phyloP scores from a whole-genome alignment of 257 asterid species.

The Nyctanthes arbortristis region DNA sequence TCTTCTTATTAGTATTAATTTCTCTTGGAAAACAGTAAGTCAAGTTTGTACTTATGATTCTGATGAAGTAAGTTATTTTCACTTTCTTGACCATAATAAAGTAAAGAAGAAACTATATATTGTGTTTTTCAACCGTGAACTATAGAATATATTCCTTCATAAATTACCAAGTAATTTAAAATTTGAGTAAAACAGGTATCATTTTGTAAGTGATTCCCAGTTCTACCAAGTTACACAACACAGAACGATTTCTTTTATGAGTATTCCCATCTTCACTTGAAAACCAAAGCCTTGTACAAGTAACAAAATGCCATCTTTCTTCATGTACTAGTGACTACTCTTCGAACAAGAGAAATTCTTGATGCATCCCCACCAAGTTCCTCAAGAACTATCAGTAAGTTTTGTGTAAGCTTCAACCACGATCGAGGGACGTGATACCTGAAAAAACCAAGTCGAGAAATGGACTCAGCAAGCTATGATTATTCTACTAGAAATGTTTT shows the following conservation, averaged over 20 bases:
- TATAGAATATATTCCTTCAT: neutral
- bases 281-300: neutral
- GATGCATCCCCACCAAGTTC: conserved; percentile 95
- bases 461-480: neutral
- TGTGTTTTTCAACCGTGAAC: neutral
- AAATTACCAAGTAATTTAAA: neutral
- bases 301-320: neutral
- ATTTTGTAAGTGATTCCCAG: neutral
- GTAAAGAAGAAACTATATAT: too few species aligned
- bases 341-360: conserved; percentile 64
- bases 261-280: neutral
- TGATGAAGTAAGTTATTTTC: too few species aligned
- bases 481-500: neutral
- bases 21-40: too few species aligned
- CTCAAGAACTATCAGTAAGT: conserved; percentile 74
- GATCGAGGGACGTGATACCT: conserved; percentile 97
- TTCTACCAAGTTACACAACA: neutral
- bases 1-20: too few species aligned
- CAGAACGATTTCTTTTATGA: neutral
- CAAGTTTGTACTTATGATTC: too few species aligned
- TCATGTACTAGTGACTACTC: conserved; percentile 38
- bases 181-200: neutral
- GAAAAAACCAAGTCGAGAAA: conserved; percentile 17
- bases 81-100: too few species aligned
- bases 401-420: conserved; percentile 74